Base-by-base conservation (phyloP, 805 yeast genomes). In the Starmerella stigmatis region DNA sequence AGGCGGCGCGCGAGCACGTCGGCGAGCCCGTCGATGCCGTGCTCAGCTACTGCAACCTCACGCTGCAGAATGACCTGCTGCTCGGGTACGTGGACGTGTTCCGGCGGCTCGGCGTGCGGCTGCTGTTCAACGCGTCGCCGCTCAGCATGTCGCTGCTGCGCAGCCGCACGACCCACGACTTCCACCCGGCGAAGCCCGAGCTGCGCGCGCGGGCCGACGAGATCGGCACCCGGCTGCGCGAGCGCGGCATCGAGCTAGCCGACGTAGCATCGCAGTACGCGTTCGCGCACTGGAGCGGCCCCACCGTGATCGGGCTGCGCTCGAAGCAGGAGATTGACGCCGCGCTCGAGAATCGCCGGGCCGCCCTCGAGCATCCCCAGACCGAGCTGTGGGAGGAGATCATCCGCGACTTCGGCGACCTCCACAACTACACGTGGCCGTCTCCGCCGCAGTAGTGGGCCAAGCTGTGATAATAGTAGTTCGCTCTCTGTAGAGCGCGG, bases 111-210 rank as follows among this genome's bases (percentile, higher is more conserved):
- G 73, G 75, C 5, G 68, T 86, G 25, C 68, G 71, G 46, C 61
- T 69, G 49, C 61, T 88, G n/a, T 63, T 79, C 59, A 85, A 83
- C 60, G 96, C 89, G 3, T 82, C 94, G 1, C 86, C 92, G 30
- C 67, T 89, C 48, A 76, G 88, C 45, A 88, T 88, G 97, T 83
- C 95, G 4, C 62, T 88, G 46, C 67, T 88, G 46, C 71, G 94
- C 48, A 72, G 81, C 0, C 78, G 71, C 20, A 66, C 70, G 27
- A 80, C 94, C 0, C 80, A 74, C 51, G 57, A 69, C 1, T 89
- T 86, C 71, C 96, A 88, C 57, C 96, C 96, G 0, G 92, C 85
- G 3, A 65, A 79, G 0, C 54, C 61, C 13, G 73, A 61, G n/a
- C 66, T 88, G 50, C 77, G 72, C 50, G 64, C 66, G 1, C 56